phyloP scores from a whole-genome alignment of 2,329 filamentous ascomycete species.

The Aspergillus ochraceus region DNA sequence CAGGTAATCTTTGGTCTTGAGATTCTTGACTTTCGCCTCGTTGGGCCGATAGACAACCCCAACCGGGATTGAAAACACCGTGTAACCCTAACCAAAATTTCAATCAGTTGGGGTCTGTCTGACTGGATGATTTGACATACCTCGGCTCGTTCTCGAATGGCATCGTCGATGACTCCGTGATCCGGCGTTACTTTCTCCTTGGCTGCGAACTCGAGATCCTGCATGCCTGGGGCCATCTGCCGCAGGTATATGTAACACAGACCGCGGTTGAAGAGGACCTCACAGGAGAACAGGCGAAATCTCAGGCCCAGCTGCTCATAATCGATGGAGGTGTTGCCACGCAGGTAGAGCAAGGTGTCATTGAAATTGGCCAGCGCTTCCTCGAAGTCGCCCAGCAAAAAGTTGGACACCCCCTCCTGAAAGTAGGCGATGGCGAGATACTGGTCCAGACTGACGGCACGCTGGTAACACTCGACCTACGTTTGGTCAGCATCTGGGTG shows the following conservation, averaged over 20 bases:
- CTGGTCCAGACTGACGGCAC: conserved; percentile 84
- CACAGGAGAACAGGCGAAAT: conserved; percentile 96
- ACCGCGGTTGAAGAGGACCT: conserved; percentile 95
- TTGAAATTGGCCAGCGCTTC: conserved; percentile 98
- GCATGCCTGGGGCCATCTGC: conserved; percentile 84
- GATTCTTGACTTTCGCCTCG: conserved; percentile 95
- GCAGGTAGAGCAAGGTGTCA: conserved; percentile 89
- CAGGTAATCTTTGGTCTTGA: conserved; percentile 96
- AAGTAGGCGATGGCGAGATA: conserved; percentile 98
- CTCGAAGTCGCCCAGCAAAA: conserved; percentile 93
- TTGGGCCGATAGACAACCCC: conserved; percentile 94
- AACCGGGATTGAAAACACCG: conserved; percentile 96
- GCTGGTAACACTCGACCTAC: conserved; percentile 92
- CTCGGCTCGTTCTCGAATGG: conserved; percentile 89
- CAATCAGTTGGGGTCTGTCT: neutral
- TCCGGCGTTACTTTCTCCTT: conserved; percentile 97
- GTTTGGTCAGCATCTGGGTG: conserved; percentile 15
- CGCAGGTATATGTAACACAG: conserved; percentile 97
- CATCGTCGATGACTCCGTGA: conserved; percentile 97
- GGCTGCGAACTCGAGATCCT: conserved; percentile 84
- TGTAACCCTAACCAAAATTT: conserved; percentile 71
- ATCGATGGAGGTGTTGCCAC: conserved; percentile 96
- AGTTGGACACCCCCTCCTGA: conserved; percentile 97
- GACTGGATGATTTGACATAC: conserved; percentile 47
- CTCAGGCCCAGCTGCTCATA: conserved; percentile 94